Conservation (phyloP, 768 basidiomycete genomes). For the Termitomyces sp. region DNA sequence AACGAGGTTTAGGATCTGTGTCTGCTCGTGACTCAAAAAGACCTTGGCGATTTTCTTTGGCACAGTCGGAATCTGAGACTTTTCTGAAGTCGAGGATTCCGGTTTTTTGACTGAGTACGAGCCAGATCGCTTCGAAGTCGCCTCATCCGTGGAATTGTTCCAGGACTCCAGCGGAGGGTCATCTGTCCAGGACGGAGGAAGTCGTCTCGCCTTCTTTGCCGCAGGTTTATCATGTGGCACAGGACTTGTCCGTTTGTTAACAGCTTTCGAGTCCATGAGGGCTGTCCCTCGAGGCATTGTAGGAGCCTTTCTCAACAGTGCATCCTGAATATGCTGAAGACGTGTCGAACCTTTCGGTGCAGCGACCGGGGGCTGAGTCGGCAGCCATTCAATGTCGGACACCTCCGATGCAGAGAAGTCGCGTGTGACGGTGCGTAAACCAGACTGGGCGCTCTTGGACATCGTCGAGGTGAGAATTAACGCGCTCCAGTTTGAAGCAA, state of each 20-base stretch:
- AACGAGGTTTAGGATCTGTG: conserved; percentile 75
- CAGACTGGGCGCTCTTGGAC: conserved; percentile 44
- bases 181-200: conserved; percentile 48
- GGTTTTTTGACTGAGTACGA: conserved; percentile 6
- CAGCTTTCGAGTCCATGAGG: conserved; percentile 21
- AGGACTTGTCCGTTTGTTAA: conserved; percentile 35
- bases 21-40: conserved; percentile 83
- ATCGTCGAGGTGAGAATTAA: conserved; percentile 10
- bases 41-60: conserved; percentile 37
- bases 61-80: conserved; percentile 8
- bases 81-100: conserved; percentile 4
- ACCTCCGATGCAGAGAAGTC: conserved; percentile 49
- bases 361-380: conserved; percentile 26
- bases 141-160: conserved; percentile 19
- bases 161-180: conserved; percentile 28
- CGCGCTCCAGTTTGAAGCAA: neutral
- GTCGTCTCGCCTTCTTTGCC: conserved; percentile 49
- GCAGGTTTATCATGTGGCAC: conserved; percentile 21
- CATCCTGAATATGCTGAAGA: conserved; percentile 55
- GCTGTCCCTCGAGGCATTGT: conserved; percentile 19
- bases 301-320: conserved; percentile 29
- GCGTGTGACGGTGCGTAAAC: conserved; percentile 54
- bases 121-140: conserved; percentile 13
- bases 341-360: conserved; percentile 30
- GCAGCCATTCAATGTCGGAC: conserved; percentile 37